Evolutionary conservation across 1,139 yeast species (phyloP).

Genomic region (Yamadazyma oceani): DNA sequence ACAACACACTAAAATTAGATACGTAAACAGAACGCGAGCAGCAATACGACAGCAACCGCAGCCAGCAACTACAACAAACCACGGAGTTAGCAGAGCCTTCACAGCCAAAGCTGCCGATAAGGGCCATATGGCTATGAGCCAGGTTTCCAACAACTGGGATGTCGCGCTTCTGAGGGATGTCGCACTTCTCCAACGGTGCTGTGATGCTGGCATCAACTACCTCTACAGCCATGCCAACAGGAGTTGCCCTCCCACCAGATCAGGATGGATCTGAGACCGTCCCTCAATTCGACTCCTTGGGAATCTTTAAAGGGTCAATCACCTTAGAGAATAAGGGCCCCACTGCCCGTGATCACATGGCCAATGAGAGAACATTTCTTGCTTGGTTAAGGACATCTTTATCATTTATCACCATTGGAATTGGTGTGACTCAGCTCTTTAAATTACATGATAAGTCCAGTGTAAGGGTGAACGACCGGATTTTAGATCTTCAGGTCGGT

Average conservation of each 20-base stretch:
- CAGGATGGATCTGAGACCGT: slow-evolving; percentile 2
- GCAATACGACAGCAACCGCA: too few relatives aligned
- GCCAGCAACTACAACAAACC: too few relatives aligned
- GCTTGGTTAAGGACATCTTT: slow-evolving; percentile 72
- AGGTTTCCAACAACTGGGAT: too few relatives aligned
- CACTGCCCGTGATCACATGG: slow-evolving; percentile 56
- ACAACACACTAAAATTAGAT: too few relatives aligned
- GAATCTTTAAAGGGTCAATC: slow-evolving; percentile 24
- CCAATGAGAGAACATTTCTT: slow-evolving; percentile 75
- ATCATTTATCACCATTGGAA: slow-evolving; percentile 42
- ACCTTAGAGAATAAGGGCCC: slow-evolving; percentile 46
- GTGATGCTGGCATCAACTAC: too few relatives aligned
- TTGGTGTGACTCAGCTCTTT: slow-evolving; percentile 44
- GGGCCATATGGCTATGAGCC: too few relatives aligned
- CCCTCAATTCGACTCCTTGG: slow-evolving; percentile 13
- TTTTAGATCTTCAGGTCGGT: slow-evolving; percentile 10
- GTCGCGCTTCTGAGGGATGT: too few relatives aligned
- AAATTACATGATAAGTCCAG: slow-evolving; percentile 27
- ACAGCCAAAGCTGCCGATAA: too few relatives aligned
- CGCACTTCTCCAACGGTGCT: too few relatives aligned
- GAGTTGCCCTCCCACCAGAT: neutral
- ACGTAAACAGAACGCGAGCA: too few relatives aligned
- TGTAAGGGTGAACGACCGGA: slow-evolving; percentile 17
- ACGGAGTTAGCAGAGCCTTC: too few relatives aligned
- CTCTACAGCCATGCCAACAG: too few relatives aligned